Conservation (phyloP, 352 stramenopile genomes). For the Phytophthora idaei region DNA sequence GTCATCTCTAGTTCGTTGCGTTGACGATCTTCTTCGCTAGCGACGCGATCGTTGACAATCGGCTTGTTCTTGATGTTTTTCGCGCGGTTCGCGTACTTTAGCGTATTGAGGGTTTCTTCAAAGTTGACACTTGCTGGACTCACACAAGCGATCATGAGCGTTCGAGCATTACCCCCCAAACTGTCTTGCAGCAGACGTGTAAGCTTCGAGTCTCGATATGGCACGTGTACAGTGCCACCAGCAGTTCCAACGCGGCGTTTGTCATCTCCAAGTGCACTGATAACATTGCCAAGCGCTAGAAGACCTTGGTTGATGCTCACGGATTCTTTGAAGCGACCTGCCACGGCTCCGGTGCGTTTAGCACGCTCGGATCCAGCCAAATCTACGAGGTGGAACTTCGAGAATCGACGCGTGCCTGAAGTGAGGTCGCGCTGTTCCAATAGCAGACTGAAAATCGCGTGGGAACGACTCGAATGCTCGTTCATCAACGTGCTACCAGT, state of each 20-base stretch:
- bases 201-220: constrained; percentile 92
- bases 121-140: constrained; percentile 83
- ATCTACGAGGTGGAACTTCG: constrained; percentile 96
- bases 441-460: constrained; percentile 91
- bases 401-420: constrained; percentile 55
- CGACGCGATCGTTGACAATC: constrained; percentile 93
- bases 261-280: constrained; percentile 93
- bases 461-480: constrained; percentile 88
- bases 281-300: constrained; percentile 95
- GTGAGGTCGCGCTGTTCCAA: constrained; percentile 70
- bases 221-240: constrained; percentile 64
- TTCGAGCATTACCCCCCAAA: constrained; percentile 90
- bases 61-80: constrained; percentile 99
- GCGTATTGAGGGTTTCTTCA: constrained; percentile 97
- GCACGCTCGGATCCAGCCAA: constrained; percentile 94
- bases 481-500: constrained; percentile 93
- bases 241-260: constrained; percentile 61
- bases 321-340: constrained; percentile 91
- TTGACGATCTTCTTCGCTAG: constrained; percentile 54
- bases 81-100: constrained; percentile 98
- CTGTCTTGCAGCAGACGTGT: constrained; percentile 89
- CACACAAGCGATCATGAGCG: constrained; percentile 91
- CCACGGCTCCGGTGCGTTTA: constrained; percentile 91
- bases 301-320: constrained; percentile 97
- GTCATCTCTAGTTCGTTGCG: constrained; percentile 61